Evolutionary conservation across 2,329 filamentous ascomycete species (phyloP).

Genomic region (Dothistroma septosporum): DNA sequence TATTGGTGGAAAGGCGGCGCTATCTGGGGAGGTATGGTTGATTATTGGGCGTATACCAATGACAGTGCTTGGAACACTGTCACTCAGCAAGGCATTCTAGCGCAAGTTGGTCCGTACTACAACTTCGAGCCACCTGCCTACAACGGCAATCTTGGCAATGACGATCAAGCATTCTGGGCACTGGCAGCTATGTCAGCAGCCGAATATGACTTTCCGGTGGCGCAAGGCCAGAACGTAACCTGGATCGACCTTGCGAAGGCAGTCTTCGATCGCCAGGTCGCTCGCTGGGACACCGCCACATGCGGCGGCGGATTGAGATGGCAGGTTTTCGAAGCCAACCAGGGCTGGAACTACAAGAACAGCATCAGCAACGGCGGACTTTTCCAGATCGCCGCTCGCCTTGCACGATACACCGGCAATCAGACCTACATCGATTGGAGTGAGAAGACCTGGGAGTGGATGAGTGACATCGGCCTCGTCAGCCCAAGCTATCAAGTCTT

Average conservation of each 20-base stretch:
- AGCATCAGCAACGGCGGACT: conserved; percentile 56
- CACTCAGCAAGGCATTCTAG: conserved; percentile 39
- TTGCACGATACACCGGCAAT: conserved; percentile 76
- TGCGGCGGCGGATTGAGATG: conserved; percentile 76
- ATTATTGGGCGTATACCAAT: conserved; percentile 47
- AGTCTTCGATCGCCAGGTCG: conserved; percentile 73
- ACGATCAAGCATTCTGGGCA: conserved; percentile 75
- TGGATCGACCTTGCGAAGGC: conserved; percentile 77
- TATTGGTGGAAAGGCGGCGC: conserved; percentile 46
- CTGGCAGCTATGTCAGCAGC: conserved; percentile 74
- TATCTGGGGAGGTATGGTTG: conserved; percentile 36
- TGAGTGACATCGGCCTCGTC: conserved; percentile 48
- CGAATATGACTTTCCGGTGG: conserved; percentile 70
- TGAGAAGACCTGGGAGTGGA: conserved; percentile 60
- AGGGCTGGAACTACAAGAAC: conserved; percentile 59
- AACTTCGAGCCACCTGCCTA: conserved; percentile 42
- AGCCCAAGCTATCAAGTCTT: conserved; percentile 50
- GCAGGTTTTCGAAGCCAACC: conserved; percentile 79
- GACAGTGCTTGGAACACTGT: conserved; percentile 43
- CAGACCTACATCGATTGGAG: conserved; percentile 75
- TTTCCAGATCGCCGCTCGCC: conserved; percentile 59
- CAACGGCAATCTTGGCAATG: conserved; percentile 42
- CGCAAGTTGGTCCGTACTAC: conserved; percentile 40
- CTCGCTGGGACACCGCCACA: conserved; percentile 61
- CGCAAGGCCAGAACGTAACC: conserved; percentile 45